Evolutionary conservation across 2,329 filamentous ascomycete genomes (phyloP).

Genomic region (Cladosporium velox): DNA sequence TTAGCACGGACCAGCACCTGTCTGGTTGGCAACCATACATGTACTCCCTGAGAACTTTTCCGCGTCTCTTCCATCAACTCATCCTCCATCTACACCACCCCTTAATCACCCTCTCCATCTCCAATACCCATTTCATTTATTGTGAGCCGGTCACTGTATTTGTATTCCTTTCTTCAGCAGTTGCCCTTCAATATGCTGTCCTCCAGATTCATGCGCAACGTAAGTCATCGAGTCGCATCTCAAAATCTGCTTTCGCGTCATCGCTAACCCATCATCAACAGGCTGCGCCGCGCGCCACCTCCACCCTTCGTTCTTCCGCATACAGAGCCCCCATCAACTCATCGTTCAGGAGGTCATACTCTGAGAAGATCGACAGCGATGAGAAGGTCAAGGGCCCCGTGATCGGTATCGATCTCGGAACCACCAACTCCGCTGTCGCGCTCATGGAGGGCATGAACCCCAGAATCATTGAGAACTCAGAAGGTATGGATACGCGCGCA

Average conservation of each 20-base stretch:
- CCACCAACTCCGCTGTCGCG: slow-evolving; percentile 96
- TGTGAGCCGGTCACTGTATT: slow-evolving; percentile 20
- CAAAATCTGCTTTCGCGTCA: slow-evolving; percentile 31
- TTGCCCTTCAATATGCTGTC: slow-evolving; percentile 36
- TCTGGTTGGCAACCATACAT: not conserved
- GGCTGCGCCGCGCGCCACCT: slow-evolving; percentile 39
- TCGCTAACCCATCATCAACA: slow-evolving; percentile 28
- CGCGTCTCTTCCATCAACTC: slow-evolving; percentile 13
- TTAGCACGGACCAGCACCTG: slow-evolving; percentile 3
- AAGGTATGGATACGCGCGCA: slow-evolving; percentile 61
- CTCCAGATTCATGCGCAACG: slow-evolving; percentile 39
- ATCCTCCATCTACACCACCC: slow-evolving; percentile 17
- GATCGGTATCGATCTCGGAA: slow-evolving; percentile 98
- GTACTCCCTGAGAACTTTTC: not conserved
- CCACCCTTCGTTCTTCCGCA: slow-evolving; percentile 40
- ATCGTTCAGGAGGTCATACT: slow-evolving; percentile 72
- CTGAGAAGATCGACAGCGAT: slow-evolving; percentile 42
- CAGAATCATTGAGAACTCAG: slow-evolving; percentile 96
- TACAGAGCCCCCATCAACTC: slow-evolving; percentile 68
- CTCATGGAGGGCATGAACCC: slow-evolving; percentile 96
- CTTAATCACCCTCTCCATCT: slow-evolving; percentile 7
- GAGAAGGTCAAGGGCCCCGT: slow-evolving; percentile 91
- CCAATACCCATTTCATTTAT: slow-evolving; percentile 20
- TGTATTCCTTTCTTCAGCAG: slow-evolving; percentile 18
- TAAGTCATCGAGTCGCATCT: slow-evolving; percentile 29